These are phyloP conservation scores for Aphanomyces stellatus DNA, from an alignment of 352 stramenopile genomes.

Conservation along the genomic window DNA sequence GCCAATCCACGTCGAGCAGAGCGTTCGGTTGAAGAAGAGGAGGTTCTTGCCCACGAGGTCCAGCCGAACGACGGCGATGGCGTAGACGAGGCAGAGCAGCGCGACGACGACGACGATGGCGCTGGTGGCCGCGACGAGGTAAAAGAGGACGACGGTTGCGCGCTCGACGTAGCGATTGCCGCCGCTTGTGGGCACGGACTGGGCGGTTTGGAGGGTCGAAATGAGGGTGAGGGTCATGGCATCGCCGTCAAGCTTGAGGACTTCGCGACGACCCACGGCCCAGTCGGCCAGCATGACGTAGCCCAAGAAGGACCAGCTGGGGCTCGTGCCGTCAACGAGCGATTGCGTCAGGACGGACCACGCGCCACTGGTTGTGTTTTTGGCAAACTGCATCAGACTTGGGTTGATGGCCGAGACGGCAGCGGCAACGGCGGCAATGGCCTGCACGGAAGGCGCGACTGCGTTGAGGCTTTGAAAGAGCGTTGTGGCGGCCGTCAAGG, in stretches of 20 bases:
- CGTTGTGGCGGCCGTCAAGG: no score
- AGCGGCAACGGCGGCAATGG: no score
- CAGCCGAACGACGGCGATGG: not conserved
- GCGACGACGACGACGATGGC: not conserved
- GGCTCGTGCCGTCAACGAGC: not conserved
- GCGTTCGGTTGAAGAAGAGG: not conserved
- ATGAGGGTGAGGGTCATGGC: not conserved
- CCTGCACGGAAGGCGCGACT: no score
- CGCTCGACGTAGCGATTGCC: not conserved
- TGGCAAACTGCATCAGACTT: not conserved
- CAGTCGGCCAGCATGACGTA: not conserved
- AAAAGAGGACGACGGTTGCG: not conserved
- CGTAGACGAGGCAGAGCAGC: not conserved
- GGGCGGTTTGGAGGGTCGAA: not conserved
- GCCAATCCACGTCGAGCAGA: not conserved
- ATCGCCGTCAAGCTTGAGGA: slow-evolving; percentile 1
- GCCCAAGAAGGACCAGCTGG: slow-evolving; percentile 1
- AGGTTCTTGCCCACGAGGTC: not conserved
- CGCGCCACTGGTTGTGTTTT: no score
- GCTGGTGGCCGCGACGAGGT: not conserved
- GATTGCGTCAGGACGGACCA: not conserved
- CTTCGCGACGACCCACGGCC: not conserved
- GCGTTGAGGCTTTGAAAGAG: no score
- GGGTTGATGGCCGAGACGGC: not conserved
- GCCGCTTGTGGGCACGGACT: not conserved